Base-by-base conservation (phyloP, 176 grass and related monocot genomes). In the Guadua angustifolia region DNA sequence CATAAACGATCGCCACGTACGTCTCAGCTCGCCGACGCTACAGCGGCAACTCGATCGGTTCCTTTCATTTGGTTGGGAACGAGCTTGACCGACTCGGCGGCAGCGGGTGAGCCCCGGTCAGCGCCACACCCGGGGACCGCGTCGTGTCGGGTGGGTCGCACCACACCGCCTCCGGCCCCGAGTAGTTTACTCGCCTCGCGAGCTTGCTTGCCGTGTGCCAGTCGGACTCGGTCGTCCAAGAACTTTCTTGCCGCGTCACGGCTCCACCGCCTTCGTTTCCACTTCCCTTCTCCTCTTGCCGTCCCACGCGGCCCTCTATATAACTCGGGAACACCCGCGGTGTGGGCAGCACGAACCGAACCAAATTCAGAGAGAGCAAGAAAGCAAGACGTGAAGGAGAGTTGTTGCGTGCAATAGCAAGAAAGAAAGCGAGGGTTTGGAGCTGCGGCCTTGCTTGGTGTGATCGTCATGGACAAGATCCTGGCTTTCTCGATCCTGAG, bases 401-500 rank as follows among this genome's bases (percentile, higher is more conserved):
- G 2, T 43, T n/a, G 19, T 9, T n/a, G 8, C 52, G 18, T 21
- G 8, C 52, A 1, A 5, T 7, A 19, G 18, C 53, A 56, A 56
- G 19, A n/a, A 57, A n/a, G 6, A n/a, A 33, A 59, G 24, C 52
- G 1, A 19, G 21, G 15, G 18, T 21, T 63, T 14, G 44, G 15
- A 7, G 25, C 26, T 8, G 66, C 42, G 44, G 44, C 44, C 8
- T 57, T 7, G 16, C 10, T 11, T 1, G 52, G 6, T 66, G 45
- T 5, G 26, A 4, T 55, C 59, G 24, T 26, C 83, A 93, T 93
- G 91, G 88, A 90, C 71, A 90, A 90, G 91, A 83, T 88, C 40
- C 80, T 93, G 32, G 91, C 88, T 6, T 90, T 93, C 85, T 93
- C 91, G 6, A 93, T 93, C 85, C 81, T 93, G 6, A 93, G 88